A percentile compares a stretch with the other conserved stretches of the same genome.
These are phyloP conservation scores for Cladorrhinum sp. DNA, from an alignment of 2,329 filamentous ascomycete species.

Conservation along the genomic window DNA sequence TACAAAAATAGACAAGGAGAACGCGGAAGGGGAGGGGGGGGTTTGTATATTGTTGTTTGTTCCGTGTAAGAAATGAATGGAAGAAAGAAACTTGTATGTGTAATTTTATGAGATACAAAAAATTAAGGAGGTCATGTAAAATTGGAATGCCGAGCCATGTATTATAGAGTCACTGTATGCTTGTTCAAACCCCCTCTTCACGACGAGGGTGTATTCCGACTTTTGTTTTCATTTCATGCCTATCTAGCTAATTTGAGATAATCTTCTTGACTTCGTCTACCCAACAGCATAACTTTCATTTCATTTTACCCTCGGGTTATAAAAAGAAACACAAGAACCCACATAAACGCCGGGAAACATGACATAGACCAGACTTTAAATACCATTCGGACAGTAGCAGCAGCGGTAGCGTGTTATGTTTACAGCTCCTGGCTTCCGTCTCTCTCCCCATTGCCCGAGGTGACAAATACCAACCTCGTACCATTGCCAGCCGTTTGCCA, in stretches of 20 bases:
- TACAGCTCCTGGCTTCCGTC: constrained; percentile 28
- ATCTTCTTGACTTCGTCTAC: neutral
- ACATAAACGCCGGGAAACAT: neutral
- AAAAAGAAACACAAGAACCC: neutral
- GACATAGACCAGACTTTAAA: neutral
- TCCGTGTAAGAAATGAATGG: neutral
- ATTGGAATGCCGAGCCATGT: constrained; percentile 8
- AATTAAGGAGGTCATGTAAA: neutral
- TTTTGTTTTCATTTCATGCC: neutral
- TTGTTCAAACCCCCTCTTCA: neutral
- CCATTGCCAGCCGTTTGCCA: constrained; percentile 76
- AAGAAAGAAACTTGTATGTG: neutral
- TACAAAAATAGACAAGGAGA: constrained; percentile 28
- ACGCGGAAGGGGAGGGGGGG: constrained; percentile 7
- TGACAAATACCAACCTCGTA: constrained; percentile 68
- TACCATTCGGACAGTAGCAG: neutral
- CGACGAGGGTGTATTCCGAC: neutral
- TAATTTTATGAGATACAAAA: neutral
- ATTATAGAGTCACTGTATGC: constrained; percentile 9
- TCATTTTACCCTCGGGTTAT: neutral
- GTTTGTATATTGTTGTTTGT: neutral
- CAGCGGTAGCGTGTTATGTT: neutral
- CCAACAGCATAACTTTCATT: neutral
- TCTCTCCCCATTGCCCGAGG: constrained; percentile 52
- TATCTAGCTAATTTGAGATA: neutral